Percentiles rank a stretch among this genome's conserved stretches.
Conservation (phyloP, 164 flowering plant species). For the Nelumbo lutea region DNA sequence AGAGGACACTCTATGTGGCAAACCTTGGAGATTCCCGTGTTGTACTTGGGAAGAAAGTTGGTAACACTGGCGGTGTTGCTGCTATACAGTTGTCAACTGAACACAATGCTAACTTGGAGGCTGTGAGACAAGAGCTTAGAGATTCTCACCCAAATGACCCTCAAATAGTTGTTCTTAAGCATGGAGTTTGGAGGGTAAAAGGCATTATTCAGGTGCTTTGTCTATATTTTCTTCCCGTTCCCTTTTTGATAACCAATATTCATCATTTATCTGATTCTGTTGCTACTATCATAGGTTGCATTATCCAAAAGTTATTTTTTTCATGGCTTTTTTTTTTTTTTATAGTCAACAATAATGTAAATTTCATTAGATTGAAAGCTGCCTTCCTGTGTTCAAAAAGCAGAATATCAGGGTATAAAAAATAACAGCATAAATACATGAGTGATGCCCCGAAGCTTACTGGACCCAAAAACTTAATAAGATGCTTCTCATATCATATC, state of each 20-base stretch:
- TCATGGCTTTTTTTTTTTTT: too few relatives aligned
- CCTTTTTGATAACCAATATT: not conserved
- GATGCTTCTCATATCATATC: too few relatives aligned
- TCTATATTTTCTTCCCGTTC: not conserved
- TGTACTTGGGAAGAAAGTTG: slow-evolving; percentile 66
- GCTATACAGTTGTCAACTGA: slow-evolving; percentile 70
- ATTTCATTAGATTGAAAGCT: too few relatives aligned
- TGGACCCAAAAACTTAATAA: too few relatives aligned
- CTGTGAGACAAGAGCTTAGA: slow-evolving; percentile 57
- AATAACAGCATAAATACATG: too few relatives aligned
- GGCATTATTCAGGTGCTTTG: slow-evolving; percentile 79
- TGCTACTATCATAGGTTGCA: too few relatives aligned
- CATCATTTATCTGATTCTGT: too few relatives aligned
- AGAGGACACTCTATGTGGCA: slow-evolving; percentile 63
- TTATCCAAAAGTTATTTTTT: too few relatives aligned
- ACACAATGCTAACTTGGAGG: slow-evolving; percentile 68
- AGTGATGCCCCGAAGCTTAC: too few relatives aligned
- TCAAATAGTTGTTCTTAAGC: slow-evolving; percentile 66
- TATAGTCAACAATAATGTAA: too few relatives aligned
- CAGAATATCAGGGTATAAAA: too few relatives aligned
- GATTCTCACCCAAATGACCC: slow-evolving; percentile 75
- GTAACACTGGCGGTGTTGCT: slow-evolving; percentile 50
- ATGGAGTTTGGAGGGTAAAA: slow-evolving; percentile 89
- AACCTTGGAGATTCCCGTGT: slow-evolving; percentile 76
- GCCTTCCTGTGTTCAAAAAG: too few relatives aligned